Base-by-base conservation (phyloP, 2,329 filamentous ascomycete genomes). In the Fusarium stilboides region DNA sequence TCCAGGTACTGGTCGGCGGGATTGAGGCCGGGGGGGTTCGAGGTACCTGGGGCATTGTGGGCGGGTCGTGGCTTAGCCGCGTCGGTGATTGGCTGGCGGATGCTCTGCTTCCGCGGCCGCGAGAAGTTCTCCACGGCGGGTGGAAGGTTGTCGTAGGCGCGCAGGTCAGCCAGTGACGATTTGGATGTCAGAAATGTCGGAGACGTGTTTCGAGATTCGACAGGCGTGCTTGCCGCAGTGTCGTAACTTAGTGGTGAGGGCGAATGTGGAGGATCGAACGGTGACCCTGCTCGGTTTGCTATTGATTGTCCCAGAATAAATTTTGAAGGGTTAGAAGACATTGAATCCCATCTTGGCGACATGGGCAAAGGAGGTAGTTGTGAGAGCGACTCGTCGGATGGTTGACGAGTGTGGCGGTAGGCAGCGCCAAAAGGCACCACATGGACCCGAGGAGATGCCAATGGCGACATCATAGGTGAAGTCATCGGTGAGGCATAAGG, bases 51-150 rank as follows among this genome's bases (percentile, higher is more conserved):
- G 53, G 67, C 58, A 47, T 51, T 57, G 39, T 67, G 68, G 54
- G 45, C 54, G 28, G 72, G 74, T 44, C 76, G 77, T 37, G 76
- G 69, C 45, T 76, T 79, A 62, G 74, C 65, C 44, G 75, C 69
- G 33, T 83, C 81, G 49, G 75, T 71, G 44, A 77, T 75, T 52
- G 80, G 74, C 64, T 84, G 84, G 57, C 81, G 82, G 62, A 86
- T 80, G 74, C 87, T 88, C 39, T 81, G 79, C 64, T 87, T 87
- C 59, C 87, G 81, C 42, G 87, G 87, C 39, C 87, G 82, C n/a
- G 87, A 89, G 75, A 89, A 89, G 76, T 89, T 89, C 71, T 85
- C 84, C 45, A 87, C 80, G 45, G 76, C 74, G 37, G 86, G 79
- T 46, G 76, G 74, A 68, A 79, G 77, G 53, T 74, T 76, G 47